A percentile compares a stretch with the other conserved stretches of the same genome.
These are phyloP conservation scores for Lasiosphaeria hispida DNA, from an alignment of 495 filamentous ascomycete genomes.

Conservation along the genomic window DNA sequence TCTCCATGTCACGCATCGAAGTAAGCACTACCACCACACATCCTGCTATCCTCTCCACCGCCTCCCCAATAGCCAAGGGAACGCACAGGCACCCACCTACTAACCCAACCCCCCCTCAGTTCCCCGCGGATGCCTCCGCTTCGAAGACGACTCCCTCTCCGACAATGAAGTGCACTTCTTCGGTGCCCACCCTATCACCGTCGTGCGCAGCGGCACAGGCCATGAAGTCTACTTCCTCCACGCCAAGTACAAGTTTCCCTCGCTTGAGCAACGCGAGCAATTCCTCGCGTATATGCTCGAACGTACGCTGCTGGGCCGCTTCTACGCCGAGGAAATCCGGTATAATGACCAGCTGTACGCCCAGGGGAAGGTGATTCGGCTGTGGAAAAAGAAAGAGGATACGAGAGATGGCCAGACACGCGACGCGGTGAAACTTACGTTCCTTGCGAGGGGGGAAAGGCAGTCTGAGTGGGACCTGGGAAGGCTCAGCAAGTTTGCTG, in stretches of 20 bases:
- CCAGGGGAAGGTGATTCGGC: slow-evolving; percentile 5
- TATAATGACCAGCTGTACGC: slow-evolving; percentile 5
- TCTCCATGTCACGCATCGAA: slow-evolving; percentile 5
- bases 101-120: neutral
- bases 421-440: slow-evolving; percentile 4
- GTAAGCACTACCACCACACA: neutral
- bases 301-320: slow-evolving; percentile 2
- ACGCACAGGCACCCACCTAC: too few species aligned
- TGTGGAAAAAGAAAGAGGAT: slow-evolving; percentile 5
- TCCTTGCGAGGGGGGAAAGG: slow-evolving; percentile 1
- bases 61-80: too few species aligned
- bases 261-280: neutral
- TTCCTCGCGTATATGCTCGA: slow-evolving; percentile 7
- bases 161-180: slow-evolving; percentile 3
- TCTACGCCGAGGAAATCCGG: slow-evolving; percentile 7
- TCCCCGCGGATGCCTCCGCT: slow-evolving; percentile 4
- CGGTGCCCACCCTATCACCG: slow-evolving; percentile 9
- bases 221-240: slow-evolving; percentile 11
- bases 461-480: slow-evolving; percentile 5
- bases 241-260: slow-evolving; percentile 9
- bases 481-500: neutral
- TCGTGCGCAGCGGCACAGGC: slow-evolving; percentile 2
- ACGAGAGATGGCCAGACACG: too few species aligned
- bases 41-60: neutral
- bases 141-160: slow-evolving; percentile 8